Base-by-base conservation (phyloP, 2,329 filamentous ascomycete genomes). In the Claviceps quebecensis region DNA sequence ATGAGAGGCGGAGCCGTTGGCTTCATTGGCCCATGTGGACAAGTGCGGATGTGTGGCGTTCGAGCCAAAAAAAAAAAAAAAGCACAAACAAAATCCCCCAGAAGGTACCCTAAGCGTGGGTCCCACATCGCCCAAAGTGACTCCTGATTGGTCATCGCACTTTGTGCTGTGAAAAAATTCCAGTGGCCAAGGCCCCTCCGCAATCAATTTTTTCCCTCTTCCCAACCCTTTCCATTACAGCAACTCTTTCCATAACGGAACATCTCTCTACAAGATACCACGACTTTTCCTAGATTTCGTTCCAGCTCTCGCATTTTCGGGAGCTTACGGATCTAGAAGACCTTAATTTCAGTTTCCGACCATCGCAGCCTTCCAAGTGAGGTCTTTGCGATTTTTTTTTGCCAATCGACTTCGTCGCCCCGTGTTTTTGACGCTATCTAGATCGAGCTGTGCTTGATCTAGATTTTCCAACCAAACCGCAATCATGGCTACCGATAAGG, bases 401-500 rank as follows among this genome's bases (percentile, higher is more conserved):
- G n/a, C 7, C 14, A 41, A 40, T 22, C 60, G 62, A 61, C 60
- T 49, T 47, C 48, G 56, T 60, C 62, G 60, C 67, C 66, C 65
- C 66, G 60, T 70, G 67, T 65, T 67, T 68, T 64, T 64, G 65
- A 67, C 59, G 61, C 56, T 66, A 66, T 73, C 76, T 81, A 81
- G 84, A 78, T 88, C 80, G 85, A 82, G 78, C 83, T 74, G 75
- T 71, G 84, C 83, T 85, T 87, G 86, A 79, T 83, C 79, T 80
- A 76, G 76, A 75, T 67, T 78, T 80, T 58, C 54, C 53, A 56
- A 53, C 71, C 66, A 65, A 65, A 77, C 75, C 83, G 83, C 87
- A 91, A 96, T 86, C 81, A 97, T 97, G 91, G 91, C 90, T 88
- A 83, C 84, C 71, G 86, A 88, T 66, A 95, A 94, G 81, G 91